Percentiles rank a stretch among this genome's conserved stretches.
Conservation (phyloP, 2,329 filamentous ascomycete genomes). For the Orbilia ellipsospora region DNA sequence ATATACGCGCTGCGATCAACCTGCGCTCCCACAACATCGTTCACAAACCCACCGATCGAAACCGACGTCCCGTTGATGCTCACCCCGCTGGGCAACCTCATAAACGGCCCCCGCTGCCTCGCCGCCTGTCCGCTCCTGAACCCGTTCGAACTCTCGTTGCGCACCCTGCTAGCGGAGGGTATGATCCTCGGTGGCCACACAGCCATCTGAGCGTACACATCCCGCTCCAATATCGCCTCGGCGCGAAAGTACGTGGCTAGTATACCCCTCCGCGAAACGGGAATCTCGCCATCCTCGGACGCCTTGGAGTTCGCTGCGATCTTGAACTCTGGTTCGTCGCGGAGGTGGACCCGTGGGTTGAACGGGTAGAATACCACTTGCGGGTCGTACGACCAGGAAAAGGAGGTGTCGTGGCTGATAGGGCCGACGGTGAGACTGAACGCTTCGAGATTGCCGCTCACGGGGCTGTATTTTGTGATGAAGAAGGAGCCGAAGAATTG, state of each 20-base stretch:
- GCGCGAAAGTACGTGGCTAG: slow-evolving; percentile 51
- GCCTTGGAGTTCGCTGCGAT: slow-evolving; percentile 53
- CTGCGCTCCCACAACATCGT: slow-evolving; percentile 22
- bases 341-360: slow-evolving; percentile 47
- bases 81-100: slow-evolving; percentile 38
- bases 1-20: slow-evolving; percentile 50
- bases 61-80: slow-evolving; percentile 45
- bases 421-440: slow-evolving; percentile 42
- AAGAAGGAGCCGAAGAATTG: slow-evolving; percentile 56
- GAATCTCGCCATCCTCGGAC: slow-evolving; percentile 50
- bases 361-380: slow-evolving; percentile 49
- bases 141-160: slow-evolving; percentile 43
- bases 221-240: slow-evolving; percentile 44
- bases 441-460: slow-evolving; percentile 56
- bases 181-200: slow-evolving; percentile 58
- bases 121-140: slow-evolving; percentile 24
- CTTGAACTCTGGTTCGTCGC: slow-evolving; percentile 54
- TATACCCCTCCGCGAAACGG: slow-evolving; percentile 50
- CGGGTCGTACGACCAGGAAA: slow-evolving; percentile 52
- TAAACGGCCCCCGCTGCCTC: slow-evolving; percentile 38
- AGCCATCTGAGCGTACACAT: slow-evolving; percentile 54
- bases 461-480: slow-evolving; percentile 55
- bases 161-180: slow-evolving; percentile 54
- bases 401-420: not conserved
- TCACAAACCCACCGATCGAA: slow-evolving; percentile 20